These are phyloP conservation scores for Butyriboletus appendiculatus DNA, from an alignment of 1,284 basidiomycete genomes.

Conservation along the genomic window DNA sequence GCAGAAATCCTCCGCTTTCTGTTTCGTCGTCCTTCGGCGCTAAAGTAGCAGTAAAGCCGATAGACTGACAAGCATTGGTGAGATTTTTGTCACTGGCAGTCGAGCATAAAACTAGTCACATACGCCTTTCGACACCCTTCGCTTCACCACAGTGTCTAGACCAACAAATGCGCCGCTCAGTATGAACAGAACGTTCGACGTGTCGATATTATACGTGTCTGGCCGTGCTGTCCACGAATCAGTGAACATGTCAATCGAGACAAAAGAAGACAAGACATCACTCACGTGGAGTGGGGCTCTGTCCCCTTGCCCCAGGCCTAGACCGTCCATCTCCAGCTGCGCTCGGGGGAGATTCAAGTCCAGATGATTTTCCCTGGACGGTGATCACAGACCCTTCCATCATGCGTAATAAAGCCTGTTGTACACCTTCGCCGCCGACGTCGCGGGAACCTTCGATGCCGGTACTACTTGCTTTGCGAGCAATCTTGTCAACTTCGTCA, in stretches of 20 bases:
- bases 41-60: constrained; percentile 82
- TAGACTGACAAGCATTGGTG: constrained; percentile 55
- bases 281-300: constrained; percentile 25
- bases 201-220: constrained; percentile 78
- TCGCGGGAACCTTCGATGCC: constrained; percentile 81
- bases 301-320: constrained; percentile 42
- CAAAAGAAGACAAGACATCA: background rate
- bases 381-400: constrained; percentile 90
- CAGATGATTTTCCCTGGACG: constrained; percentile 71
- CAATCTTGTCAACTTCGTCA: constrained; percentile 95
- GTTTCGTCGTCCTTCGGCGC: constrained; percentile 42
- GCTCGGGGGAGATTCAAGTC: constrained; percentile 44
- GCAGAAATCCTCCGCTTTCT: constrained; percentile 38
- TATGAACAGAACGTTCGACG: constrained; percentile 89
- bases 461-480: constrained; percentile 60
- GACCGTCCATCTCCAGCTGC: constrained; percentile 47
- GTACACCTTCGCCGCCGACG: constrained; percentile 95
- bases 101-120: constrained; percentile 28
- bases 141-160: constrained; percentile 79
- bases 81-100: background rate
- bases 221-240: constrained; percentile 50
- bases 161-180: constrained; percentile 95
- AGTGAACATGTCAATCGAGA: background rate
- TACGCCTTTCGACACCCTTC: constrained; percentile 82
- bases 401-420: constrained; percentile 89